Evolutionary conservation across 2,329 filamentous ascomycete species (phyloP).

Genomic region (Arthroderma sp.): DNA sequence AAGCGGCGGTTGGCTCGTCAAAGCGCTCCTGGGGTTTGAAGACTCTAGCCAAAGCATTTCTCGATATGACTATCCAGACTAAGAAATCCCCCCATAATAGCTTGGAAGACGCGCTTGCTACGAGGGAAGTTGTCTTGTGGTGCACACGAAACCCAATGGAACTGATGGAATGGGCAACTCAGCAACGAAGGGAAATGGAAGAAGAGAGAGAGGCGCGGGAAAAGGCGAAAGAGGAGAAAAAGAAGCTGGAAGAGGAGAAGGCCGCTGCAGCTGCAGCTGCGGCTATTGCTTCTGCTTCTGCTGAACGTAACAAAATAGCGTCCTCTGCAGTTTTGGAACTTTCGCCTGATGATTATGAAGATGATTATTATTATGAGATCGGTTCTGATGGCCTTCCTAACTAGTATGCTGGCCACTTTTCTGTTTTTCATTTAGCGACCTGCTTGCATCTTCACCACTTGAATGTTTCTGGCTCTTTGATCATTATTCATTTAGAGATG

Average conservation of each 20-base stretch:
- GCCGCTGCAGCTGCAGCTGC: background rate
- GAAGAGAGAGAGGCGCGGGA: background rate
- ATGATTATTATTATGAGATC: too few species aligned
- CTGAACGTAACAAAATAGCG: too few species aligned
- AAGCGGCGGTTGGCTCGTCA: slow-evolving; percentile 19
- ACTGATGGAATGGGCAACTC: slow-evolving; percentile 1
- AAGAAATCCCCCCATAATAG: slow-evolving; percentile 32
- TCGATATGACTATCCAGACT: slow-evolving; percentile 25
- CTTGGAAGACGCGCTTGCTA: slow-evolving; percentile 39
- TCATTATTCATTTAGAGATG: too few species aligned
- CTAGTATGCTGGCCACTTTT: too few species aligned
- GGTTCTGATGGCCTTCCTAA: too few species aligned
- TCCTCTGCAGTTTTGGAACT: too few species aligned
- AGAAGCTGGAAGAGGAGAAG: background rate
- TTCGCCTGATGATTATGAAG: too few species aligned
- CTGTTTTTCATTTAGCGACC: too few species aligned
- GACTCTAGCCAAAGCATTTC: slow-evolving; percentile 21
- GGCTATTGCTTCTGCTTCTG: background rate
- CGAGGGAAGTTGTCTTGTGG: slow-evolving; percentile 7
- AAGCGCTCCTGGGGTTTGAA: slow-evolving; percentile 25
- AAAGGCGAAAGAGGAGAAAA: background rate
- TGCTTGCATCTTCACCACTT: too few species aligned
- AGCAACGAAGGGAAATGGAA: background rate
- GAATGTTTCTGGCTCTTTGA: too few species aligned
- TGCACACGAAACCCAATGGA: slow-evolving; percentile 1